phyloP scores from a whole-genome alignment of 495 filamentous ascomycete genomes.

The Hypoxylon lienhwacheense region DNA sequence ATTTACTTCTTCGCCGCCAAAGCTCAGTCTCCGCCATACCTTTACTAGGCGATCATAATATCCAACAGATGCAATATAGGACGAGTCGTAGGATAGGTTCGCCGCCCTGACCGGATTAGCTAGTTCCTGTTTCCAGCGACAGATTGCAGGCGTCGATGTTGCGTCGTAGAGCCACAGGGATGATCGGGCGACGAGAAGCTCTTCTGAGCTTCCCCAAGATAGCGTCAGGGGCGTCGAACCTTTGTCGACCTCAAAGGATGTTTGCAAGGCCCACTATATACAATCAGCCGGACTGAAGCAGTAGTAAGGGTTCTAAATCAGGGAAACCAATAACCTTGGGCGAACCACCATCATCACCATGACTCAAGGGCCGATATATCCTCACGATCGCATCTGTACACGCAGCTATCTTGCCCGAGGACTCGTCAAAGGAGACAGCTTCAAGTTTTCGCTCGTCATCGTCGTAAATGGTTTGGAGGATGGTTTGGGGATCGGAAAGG shows the following conservation, averaged over 20 bases:
- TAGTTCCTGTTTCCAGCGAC: conserved; percentile 72
- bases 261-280: conserved; percentile 55
- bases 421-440: conserved; percentile 75
- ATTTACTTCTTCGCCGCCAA: conserved; percentile 76
- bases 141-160: conserved; percentile 52
- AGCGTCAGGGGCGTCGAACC: conserved; percentile 61
- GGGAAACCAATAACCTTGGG: conserved; percentile 58
- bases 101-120: conserved; percentile 76
- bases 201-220: conserved; percentile 83
- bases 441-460: conserved; percentile 72
- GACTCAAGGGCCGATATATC: conserved; percentile 77
- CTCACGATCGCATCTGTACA: conserved; percentile 66
- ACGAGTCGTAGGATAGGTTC: conserved; percentile 80
- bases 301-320: conserved; percentile 41
- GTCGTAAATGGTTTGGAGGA: conserved; percentile 90
- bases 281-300: conserved; percentile 43
- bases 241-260: conserved; percentile 45
- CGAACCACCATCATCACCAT: conserved; percentile 60
- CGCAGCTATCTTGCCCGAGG: conserved; percentile 81
- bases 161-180: conserved; percentile 71
- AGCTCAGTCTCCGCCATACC: conserved; percentile 88
- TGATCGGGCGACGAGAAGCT: conserved; percentile 75
- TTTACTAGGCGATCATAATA: conserved; percentile 82
- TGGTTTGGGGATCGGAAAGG: conserved; percentile 69
- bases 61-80: conserved; percentile 80